Evolutionary conservation across 495 filamentous ascomycete species (phyloP).

Genomic region (Corynascus novoguineensis): DNA sequence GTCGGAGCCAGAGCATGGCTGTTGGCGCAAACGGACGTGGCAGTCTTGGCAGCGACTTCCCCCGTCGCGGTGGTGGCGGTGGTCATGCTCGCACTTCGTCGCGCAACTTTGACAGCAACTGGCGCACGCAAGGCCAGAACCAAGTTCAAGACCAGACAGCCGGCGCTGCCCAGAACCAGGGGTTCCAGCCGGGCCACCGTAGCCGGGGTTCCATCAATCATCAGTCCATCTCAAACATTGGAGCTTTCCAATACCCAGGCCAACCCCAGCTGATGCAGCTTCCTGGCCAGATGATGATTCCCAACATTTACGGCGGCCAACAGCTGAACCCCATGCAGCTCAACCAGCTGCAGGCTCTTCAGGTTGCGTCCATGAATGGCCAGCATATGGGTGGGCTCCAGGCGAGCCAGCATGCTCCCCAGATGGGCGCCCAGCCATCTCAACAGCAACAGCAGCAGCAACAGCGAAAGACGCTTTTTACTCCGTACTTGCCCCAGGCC

Average conservation of each 20-base stretch:
- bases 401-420: conserved; percentile 72
- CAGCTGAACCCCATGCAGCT: conserved; percentile 86
- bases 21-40: conserved; percentile 49
- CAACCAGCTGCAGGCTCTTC: conserved; percentile 84
- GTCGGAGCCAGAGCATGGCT: conserved; percentile 59
- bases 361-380: conserved; percentile 76
- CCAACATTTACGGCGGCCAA: conserved; percentile 75
- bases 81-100: conserved; percentile 76
- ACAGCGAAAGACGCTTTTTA: conserved; percentile 97
- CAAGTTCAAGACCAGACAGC: conserved; percentile 50
- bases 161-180: conserved; percentile 60
- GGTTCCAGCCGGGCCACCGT: conserved; percentile 92
- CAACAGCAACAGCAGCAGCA: conserved; percentile 89
- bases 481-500: conserved; percentile 93
- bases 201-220: conserved; percentile 70
- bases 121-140: conserved; percentile 79
- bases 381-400: conserved; percentile 64
- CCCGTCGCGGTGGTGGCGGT: conserved; percentile 60
- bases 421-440: conserved; percentile 58
- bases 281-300: conserved; percentile 70
- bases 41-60: conserved; percentile 53
- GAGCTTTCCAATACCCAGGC: conserved; percentile 83
- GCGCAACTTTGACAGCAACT: conserved; percentile 95
- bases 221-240: conserved; percentile 79
- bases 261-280: conserved; percentile 88